Base-by-base conservation (phyloP, 352 stramenopile species). In the Globisporangium nagaii region DNA sequence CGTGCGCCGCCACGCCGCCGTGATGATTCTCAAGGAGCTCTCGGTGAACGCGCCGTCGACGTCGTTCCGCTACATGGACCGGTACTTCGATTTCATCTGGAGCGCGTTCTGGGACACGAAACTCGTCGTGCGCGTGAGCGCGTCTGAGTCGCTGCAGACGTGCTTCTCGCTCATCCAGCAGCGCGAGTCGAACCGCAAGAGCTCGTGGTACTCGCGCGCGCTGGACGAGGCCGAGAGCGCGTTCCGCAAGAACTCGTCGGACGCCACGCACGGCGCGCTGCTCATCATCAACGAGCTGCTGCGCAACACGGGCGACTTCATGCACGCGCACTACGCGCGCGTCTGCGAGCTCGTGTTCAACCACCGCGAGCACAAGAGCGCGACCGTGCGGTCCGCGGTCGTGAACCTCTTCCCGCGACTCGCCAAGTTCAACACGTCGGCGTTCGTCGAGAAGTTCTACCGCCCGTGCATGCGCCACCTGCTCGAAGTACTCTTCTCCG, bases 71-170 rank as follows among this genome's bases (percentile, higher is more conserved):
- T 88, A 95, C 71, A 90, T 95, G 75, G 85, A 95, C 59, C 84
- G 79, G 57, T 95, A 92, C 70, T 95, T 95, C 59, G 85, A 95
- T 65, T 85, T 90, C 41, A 93, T 93, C 59, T 95, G 85, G 85
- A 93, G 83, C 63, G 85, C 80, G 10, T 93, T 95, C 67, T 90
- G 85, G 79, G 85, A 95, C 70, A 62, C 73, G 9, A 90, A 85
- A 52, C 54, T 91, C 20, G 76, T 84, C 10, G 84, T 91, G 48
- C 70, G 84, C 36, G 81, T 92, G 49, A 90, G 79, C 54, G 82
- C 85, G 6, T 88, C 77, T 48, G 83, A 93, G 54, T 92, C 83
- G 30, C 56, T 95, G 36, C 83, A 93, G 65, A 86, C 83, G 28
- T 90, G 78, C 58, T 91, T 95, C 44, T 87, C 81, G 59, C 68